Conservation (phyloP, 116 monocot species). For the Trichopus zeylanicus region DNA sequence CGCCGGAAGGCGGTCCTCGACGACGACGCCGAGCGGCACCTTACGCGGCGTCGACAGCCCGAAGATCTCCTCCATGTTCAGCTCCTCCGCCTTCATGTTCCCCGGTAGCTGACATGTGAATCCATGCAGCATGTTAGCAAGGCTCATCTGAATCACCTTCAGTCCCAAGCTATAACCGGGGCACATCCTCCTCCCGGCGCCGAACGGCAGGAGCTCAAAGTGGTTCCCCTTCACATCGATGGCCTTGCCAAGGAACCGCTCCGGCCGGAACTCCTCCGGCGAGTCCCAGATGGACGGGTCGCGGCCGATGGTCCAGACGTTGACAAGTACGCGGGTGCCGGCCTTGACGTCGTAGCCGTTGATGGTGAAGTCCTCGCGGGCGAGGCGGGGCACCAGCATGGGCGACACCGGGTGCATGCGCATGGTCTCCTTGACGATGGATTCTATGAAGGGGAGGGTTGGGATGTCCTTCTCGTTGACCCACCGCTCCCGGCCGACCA, state of each 20-base stretch:
- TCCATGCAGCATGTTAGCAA: constrained; percentile 59
- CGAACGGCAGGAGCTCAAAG: constrained; percentile 62
- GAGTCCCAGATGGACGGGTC: constrained; percentile 60
- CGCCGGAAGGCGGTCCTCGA: constrained; percentile 23
- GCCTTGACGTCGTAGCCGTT: constrained; percentile 53
- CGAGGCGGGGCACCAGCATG: constrained; percentile 42
- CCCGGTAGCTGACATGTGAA: constrained; percentile 44
- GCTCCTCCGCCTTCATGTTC: constrained; percentile 24
- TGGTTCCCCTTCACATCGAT: constrained; percentile 51
- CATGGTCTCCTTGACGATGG: constrained; percentile 74
- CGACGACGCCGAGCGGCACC: constrained; percentile 33
- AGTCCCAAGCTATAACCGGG: constrained; percentile 53
- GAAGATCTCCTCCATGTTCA: constrained; percentile 64
- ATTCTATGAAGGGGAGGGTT: constrained; percentile 56
- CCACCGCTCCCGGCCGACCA: constrained; percentile 52
- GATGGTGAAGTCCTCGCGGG: constrained; percentile 44
- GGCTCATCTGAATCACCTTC: constrained; percentile 47
- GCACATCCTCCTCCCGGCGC: constrained; percentile 69
- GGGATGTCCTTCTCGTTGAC: constrained; percentile 52
- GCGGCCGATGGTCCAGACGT: constrained; percentile 57
- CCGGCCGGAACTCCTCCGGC: constrained; percentile 49
- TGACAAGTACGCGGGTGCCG: constrained; percentile 47
- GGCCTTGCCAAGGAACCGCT: constrained; percentile 36
- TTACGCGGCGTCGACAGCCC: constrained; percentile 67
- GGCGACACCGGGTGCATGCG: constrained; percentile 64